A percentile compares a stretch with the other conserved stretches of the same genome.
These are phyloP conservation scores for Cladophialophora yegresii DNA, from an alignment of 2,329 filamentous ascomycete genomes.

Conservation along the genomic window DNA sequence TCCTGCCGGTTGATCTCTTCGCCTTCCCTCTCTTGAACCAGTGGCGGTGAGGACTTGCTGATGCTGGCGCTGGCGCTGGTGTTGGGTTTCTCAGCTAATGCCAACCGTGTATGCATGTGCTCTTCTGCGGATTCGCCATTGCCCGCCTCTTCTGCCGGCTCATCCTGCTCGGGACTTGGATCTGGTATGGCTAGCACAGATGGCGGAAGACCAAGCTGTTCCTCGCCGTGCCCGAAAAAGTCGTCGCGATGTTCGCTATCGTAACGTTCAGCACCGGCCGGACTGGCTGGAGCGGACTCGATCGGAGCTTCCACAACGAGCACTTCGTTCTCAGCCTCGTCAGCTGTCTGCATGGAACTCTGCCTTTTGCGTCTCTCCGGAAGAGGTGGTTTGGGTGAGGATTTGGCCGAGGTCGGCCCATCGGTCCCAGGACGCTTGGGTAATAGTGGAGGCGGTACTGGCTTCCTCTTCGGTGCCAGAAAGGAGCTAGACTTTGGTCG, in stretches of 20 bases:
- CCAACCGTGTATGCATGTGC: not conserved
- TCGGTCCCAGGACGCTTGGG: conserved; percentile 38
- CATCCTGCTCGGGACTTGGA: not conserved
- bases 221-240: conserved; percentile 36
- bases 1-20: conserved; percentile 23
- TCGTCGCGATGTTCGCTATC: conserved; percentile 28
- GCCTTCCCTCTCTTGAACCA: conserved; percentile 9
- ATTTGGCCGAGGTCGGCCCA: conserved; percentile 35
- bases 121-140: not conserved
- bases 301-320: conserved; percentile 66
- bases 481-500: conserved; percentile 60
- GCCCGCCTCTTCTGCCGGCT: not conserved
- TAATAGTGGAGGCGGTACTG: conserved; percentile 52
- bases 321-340: conserved; percentile 52
- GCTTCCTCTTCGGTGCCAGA: conserved; percentile 66
- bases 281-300: conserved; percentile 62
- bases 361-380: conserved; percentile 52
- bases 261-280: conserved; percentile 41
- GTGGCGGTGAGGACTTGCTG: conserved; percentile 6
- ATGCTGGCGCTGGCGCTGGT: not conserved
- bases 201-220: not conserved
- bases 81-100: conserved; percentile 2
- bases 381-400: conserved; percentile 41
- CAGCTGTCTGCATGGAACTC: conserved; percentile 37
- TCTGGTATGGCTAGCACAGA: not conserved